Base-by-base conservation (phyloP, 345 rosid genomes). In the Mercurialis annua region DNA sequence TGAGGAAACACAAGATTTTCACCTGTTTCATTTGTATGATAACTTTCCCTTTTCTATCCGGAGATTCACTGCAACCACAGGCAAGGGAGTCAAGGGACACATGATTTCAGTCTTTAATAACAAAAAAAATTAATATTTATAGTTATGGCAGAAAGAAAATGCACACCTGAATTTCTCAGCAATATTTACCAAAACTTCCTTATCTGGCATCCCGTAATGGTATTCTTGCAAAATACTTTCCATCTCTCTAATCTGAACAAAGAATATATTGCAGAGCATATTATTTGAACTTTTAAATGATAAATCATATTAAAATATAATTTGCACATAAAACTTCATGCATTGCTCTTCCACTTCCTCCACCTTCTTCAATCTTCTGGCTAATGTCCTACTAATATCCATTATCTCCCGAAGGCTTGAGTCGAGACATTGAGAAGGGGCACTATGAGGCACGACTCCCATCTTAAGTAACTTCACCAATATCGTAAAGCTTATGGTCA, bases 21-120 rank as follows among this genome's bases (percentile, higher is more conserved):
- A 91, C 97, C 79, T 94, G 99, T 71, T 90, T 95, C 87, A 92
- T 89, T 61, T 95, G 99, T 72, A 95, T 98, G 4, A 76, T 76
- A 65, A 84, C 73, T 75, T 84, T 93, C 63, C 98, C 99, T 77
- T 88, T 85, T 60, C 99, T 80, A 26, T 92, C 93, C 0, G 86
- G 71, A 30, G 93, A 79, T 61, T 84, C 92, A 72, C 99, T 95
- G 78, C 69, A 74, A 77, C 70, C 62, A 80, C 46, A 23, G 51
- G 59, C 16, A 65, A 68, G n/a, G n/a, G n/a, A n/a, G n/a, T n/a
- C n/a, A n/a, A n/a, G 58, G 8, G 50, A 3, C 42, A 70, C 49
- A 72, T n/a, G 3, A 27, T 52, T 73, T 46, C 26, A 57, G 47
- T 46, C 23, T 16, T 26, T 43, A 6, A 36, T 5, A 34, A 64